Conservation (phyloP, 1,284 basidiomycete genomes). For the Cerioporus squamosus region DNA sequence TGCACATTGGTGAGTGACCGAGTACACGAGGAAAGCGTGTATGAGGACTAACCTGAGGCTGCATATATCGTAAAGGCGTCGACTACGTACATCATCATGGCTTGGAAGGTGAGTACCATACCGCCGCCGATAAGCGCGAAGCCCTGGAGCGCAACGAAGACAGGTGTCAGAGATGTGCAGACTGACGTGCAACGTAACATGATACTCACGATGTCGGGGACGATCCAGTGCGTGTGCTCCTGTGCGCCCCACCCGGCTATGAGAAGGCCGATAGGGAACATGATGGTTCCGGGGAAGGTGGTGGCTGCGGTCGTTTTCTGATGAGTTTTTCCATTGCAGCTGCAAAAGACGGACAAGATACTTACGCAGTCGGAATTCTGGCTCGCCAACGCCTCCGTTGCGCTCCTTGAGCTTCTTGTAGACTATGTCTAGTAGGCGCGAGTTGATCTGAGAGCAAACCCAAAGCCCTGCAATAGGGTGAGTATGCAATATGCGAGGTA, state of each 20-base stretch:
- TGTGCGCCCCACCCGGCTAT: constrained; percentile 69
- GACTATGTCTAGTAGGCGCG: constrained; percentile 54
- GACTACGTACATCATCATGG: constrained; percentile 64
- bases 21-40: neutral
- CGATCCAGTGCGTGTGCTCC: constrained; percentile 63
- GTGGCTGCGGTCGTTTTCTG: constrained; percentile 43
- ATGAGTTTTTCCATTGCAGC: neutral
- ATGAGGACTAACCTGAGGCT: constrained; percentile 52
- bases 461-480: constrained; percentile 40
- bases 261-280: constrained; percentile 62
- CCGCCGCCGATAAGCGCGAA: constrained; percentile 56
- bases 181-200: neutral
- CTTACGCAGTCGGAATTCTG: constrained; percentile 51
- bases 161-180: neutral
- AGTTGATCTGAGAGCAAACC: constrained; percentile 59
- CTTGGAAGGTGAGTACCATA: constrained; percentile 56
- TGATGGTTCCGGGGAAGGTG: constrained; percentile 56
- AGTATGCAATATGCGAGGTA: neutral
- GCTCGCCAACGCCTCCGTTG: constrained; percentile 57
- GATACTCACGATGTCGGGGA: constrained; percentile 58
- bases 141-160: constrained; percentile 43
- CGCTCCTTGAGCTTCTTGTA: constrained; percentile 53
- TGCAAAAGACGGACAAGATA: neutral
- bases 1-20: neutral
- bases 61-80: constrained; percentile 68